Conservation (phyloP, 345 rosid genomes). For the Sonneratia alba region DNA sequence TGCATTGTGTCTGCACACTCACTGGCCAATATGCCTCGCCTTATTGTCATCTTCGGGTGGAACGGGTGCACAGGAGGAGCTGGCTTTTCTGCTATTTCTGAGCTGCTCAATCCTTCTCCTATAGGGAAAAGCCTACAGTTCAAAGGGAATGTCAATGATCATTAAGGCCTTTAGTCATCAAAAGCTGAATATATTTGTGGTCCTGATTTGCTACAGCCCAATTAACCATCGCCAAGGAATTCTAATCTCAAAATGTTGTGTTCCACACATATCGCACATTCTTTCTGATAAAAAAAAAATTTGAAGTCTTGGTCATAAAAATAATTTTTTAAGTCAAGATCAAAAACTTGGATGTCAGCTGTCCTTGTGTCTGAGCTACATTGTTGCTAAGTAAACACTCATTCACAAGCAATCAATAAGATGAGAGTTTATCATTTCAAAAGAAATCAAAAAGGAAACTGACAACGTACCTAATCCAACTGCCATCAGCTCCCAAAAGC, state of each 20-base stretch:
- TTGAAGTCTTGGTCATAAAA: too few species aligned
- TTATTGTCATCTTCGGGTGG: constrained; percentile 80
- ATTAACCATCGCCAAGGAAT: neutral
- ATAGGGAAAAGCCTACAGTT: constrained; percentile 63
- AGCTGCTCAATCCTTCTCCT: constrained; percentile 30
- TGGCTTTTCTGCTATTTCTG: constrained; percentile 47
- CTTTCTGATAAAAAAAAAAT: neutral
- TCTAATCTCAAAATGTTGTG: neutral
- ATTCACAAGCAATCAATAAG: neutral
- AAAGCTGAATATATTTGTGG: neutral
- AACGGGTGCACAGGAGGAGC: constrained; percentile 81
- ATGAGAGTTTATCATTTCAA: neutral
- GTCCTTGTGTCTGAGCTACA: neutral
- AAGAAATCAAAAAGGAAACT: neutral
- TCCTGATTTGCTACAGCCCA: neutral
- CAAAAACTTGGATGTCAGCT: neutral
- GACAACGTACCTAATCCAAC: constrained; percentile 72
- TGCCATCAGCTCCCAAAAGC: constrained; percentile 97
- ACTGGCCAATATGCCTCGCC: constrained; percentile 63
- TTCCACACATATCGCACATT: neutral
- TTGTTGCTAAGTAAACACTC: neutral
- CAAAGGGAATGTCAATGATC: neutral
- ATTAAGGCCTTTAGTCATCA: neutral
- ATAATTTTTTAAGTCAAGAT: too few species aligned
- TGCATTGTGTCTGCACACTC: constrained; percentile 88